Evolutionary conservation across 2,329 filamentous ascomycete species (phyloP).

Genomic region (Ascocoryne sarcoides): DNA sequence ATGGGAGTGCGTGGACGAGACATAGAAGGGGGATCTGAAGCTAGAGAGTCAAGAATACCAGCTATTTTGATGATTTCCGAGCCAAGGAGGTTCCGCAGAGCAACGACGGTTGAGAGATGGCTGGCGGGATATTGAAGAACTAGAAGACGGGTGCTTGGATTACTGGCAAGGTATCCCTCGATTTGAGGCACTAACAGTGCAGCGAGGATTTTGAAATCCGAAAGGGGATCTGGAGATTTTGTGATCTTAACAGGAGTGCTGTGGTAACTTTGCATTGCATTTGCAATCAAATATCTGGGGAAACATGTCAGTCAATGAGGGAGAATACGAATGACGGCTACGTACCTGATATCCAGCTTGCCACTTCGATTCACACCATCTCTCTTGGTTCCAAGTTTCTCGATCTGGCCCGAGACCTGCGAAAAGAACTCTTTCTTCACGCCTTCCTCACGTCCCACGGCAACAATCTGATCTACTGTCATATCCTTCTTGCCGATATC

Average conservation of each 20-base stretch:
- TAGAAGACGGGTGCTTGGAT: constrained; percentile 45
- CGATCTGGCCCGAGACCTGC: constrained; percentile 42
- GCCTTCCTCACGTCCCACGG: constrained; percentile 47
- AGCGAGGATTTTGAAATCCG: constrained; percentile 45
- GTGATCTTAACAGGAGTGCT: constrained; percentile 41
- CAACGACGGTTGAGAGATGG: constrained; percentile 47
- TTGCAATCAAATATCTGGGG: constrained; percentile 48
- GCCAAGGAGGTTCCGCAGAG: constrained; percentile 49
- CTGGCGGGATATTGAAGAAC: constrained; percentile 50
- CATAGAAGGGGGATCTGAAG: constrained; percentile 21
- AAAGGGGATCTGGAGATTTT: constrained; percentile 44
- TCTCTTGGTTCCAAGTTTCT: constrained; percentile 44
- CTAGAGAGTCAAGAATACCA: constrained; percentile 37
- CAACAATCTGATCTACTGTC: constrained; percentile 49
- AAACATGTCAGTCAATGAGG: neutral
- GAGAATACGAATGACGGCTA: neutral
- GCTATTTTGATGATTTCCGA: constrained; percentile 48
- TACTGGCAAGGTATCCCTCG: constrained; percentile 48
- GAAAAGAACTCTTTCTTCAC: constrained; percentile 43
- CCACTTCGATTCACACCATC: constrained; percentile 44
- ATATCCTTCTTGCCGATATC: constrained; percentile 26
- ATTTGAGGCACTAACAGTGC: constrained; percentile 51
- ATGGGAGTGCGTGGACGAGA: constrained; percentile 9
- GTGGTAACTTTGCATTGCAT: constrained; percentile 47
- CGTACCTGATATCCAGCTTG: constrained; percentile 50